phyloP scores from a whole-genome alignment of 352 stramenopile species.

The Pythium utonaiense region DNA sequence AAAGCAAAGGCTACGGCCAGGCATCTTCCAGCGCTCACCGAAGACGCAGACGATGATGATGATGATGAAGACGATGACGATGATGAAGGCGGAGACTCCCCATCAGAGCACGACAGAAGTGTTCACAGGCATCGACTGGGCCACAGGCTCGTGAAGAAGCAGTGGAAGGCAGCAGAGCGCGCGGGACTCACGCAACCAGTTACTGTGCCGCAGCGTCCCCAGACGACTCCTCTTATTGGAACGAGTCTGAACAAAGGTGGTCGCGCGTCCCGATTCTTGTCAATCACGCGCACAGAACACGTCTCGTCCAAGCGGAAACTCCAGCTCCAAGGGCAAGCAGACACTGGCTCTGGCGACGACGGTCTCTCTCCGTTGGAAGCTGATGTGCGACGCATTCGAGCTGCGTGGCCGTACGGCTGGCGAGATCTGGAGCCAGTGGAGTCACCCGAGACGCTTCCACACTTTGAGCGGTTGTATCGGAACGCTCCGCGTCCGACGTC shows the following conservation, averaged over 20 bases:
- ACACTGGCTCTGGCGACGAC: neutral
- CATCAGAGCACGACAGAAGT: too few relatives aligned
- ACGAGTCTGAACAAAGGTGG: neutral
- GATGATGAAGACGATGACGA: constrained; percentile 11
- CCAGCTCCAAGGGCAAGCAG: constrained; percentile 18
- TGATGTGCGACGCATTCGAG: constrained; percentile 57
- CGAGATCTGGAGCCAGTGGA: constrained; percentile 23
- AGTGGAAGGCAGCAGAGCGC: constrained; percentile 55
- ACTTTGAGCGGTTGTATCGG: constrained; percentile 29
- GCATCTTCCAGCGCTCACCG: constrained; percentile 28
- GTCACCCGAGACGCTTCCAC: constrained; percentile 12
- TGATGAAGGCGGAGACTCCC: constrained; percentile 6
- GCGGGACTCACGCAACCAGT: constrained; percentile 23
- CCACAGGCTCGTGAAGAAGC: constrained; percentile 39
- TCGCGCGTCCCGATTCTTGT: constrained; percentile 20
- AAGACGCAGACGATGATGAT: constrained; percentile 17
- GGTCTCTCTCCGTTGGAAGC: constrained; percentile 24
- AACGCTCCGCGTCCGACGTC: constrained; percentile 10
- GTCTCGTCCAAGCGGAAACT: constrained; percentile 32
- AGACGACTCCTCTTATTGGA: constrained; percentile 1
- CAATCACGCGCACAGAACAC: constrained; percentile 51
- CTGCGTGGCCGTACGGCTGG: constrained; percentile 69
- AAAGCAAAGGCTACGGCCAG: constrained; percentile 2
- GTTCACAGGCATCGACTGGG: constrained; percentile 29
- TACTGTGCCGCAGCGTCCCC: constrained; percentile 8